Percentiles rank a stretch among this genome's conserved stretches.
phyloP scores from a whole-genome alignment of 2,329 filamentous ascomycete genomes.

The Fusarium ambrosium region DNA sequence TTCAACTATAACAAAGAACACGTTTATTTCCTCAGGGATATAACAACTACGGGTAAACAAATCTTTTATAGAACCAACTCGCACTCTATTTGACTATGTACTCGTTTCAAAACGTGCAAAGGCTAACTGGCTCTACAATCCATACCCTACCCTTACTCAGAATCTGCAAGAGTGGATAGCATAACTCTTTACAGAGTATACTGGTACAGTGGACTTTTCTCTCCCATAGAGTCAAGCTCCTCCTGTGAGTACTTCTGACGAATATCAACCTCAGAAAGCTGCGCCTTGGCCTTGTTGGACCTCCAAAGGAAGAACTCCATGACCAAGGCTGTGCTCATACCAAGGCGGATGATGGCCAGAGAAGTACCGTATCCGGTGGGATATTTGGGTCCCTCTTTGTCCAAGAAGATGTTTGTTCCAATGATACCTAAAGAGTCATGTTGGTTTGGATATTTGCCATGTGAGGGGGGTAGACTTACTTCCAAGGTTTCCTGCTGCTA shows the following conservation, averaged over 20 bases:
- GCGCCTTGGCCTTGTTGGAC: constrained; percentile 19
- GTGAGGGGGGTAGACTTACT: constrained; percentile 23
- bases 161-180: background rate
- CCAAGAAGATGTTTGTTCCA: constrained; percentile 56
- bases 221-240: constrained; percentile 34
- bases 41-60: background rate
- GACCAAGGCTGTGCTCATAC: constrained; percentile 15
- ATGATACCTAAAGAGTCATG: constrained; percentile 39
- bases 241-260: constrained; percentile 29
- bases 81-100: background rate
- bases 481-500: constrained; percentile 41
- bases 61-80: background rate
- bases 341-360: constrained; percentile 45
- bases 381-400: constrained; percentile 52
- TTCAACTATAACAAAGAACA: no score
- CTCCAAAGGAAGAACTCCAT: constrained; percentile 34
- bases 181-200: constrained; percentile 23
- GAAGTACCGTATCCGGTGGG: constrained; percentile 54
- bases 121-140: background rate
- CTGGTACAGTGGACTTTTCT: constrained; percentile 31
- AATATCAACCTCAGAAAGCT: constrained; percentile 15
- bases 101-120: background rate
- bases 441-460: background rate
- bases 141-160: background rate
- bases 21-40: background rate